These are phyloP conservation scores for Phlebopus sp. DNA, from an alignment of 1,284 basidiomycete genomes.

Conservation along the genomic window DNA sequence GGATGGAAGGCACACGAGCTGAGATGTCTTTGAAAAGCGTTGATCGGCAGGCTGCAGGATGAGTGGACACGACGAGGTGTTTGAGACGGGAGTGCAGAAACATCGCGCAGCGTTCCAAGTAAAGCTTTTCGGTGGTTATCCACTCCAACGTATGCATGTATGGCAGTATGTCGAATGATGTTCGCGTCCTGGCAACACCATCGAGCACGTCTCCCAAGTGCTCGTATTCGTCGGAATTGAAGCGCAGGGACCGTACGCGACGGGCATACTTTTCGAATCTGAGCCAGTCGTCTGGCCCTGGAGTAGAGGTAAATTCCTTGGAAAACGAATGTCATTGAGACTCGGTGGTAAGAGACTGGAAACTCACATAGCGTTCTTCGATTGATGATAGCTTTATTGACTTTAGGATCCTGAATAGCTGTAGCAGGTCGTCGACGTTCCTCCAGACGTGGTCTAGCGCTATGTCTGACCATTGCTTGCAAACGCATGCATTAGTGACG, in stretches of 20 bases:
- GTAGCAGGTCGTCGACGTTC: constrained; percentile 42
- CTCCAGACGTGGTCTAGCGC: constrained; percentile 53
- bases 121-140: constrained; percentile 22
- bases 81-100: constrained; percentile 45
- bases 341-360: not conserved
- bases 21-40: constrained; percentile 50
- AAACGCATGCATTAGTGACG: constrained; percentile 45
- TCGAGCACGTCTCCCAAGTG: constrained; percentile 39
- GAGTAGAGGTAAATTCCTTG: constrained; percentile 41
- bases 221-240: constrained; percentile 10
- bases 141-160: constrained; percentile 49
- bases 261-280: constrained; percentile 52
- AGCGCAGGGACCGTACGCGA: constrained; percentile 47
- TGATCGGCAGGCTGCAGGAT: constrained; percentile 10
- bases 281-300: constrained; percentile 53
- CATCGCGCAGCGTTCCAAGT: constrained; percentile 36
- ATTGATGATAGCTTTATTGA: constrained; percentile 26
- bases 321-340: constrained; percentile 2
- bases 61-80: constrained; percentile 28
- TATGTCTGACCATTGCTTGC: constrained; percentile 49
- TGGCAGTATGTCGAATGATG: constrained; percentile 50
- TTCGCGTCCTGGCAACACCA: constrained; percentile 53
- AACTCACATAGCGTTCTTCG: constrained; percentile 18
- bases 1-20: constrained; percentile 51
- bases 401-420: constrained; percentile 46